phyloP scores from a whole-genome alignment of 257 asterid genomes.

The Penstemon newberryi region DNA sequence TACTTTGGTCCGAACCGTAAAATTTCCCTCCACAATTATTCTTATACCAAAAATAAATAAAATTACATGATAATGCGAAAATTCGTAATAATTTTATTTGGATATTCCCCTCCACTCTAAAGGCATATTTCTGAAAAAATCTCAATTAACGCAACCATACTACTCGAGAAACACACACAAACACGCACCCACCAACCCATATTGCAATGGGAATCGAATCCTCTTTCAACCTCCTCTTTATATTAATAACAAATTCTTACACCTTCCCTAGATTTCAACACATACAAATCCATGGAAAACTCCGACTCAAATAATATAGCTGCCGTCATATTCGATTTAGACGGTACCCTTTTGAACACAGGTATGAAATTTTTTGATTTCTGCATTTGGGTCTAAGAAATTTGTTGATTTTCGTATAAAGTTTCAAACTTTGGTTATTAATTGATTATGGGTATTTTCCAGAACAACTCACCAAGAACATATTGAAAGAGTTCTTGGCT shows the following conservation, averaged over 20 bases:
- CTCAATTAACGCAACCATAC: neutral
- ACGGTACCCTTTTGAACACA: constrained; percentile 82
- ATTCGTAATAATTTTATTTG: neutral
- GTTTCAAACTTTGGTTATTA: neutral
- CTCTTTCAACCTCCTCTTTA: neutral
- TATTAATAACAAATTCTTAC: neutral
- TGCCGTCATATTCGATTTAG: constrained; percentile 88
- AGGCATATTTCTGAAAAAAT: constrained; percentile 10
- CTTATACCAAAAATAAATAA: neutral
- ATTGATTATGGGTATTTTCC: constrained; percentile 17
- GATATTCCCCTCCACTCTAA: neutral
- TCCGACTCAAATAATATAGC: constrained; percentile 28
- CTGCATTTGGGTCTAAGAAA: neutral
- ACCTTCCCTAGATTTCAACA: neutral
- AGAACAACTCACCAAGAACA: constrained; percentile 73
- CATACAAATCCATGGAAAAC: constrained; percentile 29
- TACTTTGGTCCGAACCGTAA: too few species aligned
- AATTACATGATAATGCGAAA: neutral
- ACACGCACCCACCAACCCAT: neutral
- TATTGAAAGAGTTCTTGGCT: constrained; percentile 61
- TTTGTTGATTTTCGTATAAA: neutral
- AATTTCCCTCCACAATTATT: too few species aligned
- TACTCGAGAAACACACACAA: neutral
- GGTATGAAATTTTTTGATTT: constrained; percentile 34
- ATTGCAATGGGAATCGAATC: constrained; percentile 35